Percentiles rank a stretch among this genome's conserved stretches.
Evolutionary conservation across 306 rosid genomes (phyloP).

Genomic region (Cicer judaicum): DNA sequence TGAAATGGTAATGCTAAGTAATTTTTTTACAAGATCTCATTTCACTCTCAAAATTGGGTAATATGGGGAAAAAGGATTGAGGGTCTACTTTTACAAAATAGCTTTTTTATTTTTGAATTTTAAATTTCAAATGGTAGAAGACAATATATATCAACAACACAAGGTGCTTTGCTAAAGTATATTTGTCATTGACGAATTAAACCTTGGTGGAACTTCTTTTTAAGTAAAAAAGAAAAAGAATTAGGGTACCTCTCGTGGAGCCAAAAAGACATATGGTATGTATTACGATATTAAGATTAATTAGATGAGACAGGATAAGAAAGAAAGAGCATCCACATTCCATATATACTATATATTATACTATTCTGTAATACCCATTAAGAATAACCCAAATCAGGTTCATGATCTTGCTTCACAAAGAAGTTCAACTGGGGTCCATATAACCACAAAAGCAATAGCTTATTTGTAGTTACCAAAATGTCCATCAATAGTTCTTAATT

Average conservation of each 20-base stretch:
- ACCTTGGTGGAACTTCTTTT: slow-evolving; percentile 48
- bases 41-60: not conserved
- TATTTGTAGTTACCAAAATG: slow-evolving; percentile 53
- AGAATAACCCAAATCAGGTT: slow-evolving; percentile 50
- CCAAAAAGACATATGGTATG: slow-evolving; percentile 45
- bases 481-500: slow-evolving; percentile 42
- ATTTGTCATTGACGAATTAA: slow-evolving; percentile 39
- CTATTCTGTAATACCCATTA: slow-evolving; percentile 32
- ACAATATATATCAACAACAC: slow-evolving; percentile 41
- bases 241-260: slow-evolving; percentile 52
- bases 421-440: slow-evolving; percentile 66
- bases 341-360: slow-evolving; percentile 39
- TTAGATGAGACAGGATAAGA: slow-evolving; percentile 46
- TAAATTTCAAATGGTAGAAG: slow-evolving; percentile 22
- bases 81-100: slow-evolving; percentile 7
- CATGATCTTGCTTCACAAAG: slow-evolving; percentile 59
- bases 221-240: slow-evolving; percentile 41
- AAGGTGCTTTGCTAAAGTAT: slow-evolving; percentile 45
- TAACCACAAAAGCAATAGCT: slow-evolving; percentile 43
- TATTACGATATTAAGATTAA: slow-evolving; percentile 32
- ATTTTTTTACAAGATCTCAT: not conserved
- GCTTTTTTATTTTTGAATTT: not conserved
- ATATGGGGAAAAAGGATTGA: not conserved
- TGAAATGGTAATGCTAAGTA: not conserved
- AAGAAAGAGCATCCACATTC: slow-evolving; percentile 45